phyloP scores from a whole-genome alignment of 1,284 basidiomycete genomes.

The Austropuccinia psidii region DNA sequence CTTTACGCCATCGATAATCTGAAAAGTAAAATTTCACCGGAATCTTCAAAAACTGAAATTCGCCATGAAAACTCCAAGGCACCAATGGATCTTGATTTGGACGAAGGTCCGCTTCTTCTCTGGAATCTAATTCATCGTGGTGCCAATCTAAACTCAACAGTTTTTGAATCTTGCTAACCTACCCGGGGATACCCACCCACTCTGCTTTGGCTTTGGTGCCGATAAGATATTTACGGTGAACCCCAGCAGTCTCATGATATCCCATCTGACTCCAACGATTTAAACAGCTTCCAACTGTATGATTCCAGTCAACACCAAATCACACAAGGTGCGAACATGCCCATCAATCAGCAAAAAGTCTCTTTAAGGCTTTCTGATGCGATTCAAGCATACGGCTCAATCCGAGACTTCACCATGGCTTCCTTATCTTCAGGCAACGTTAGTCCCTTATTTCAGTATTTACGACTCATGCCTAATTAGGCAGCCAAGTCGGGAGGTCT shows the following conservation, averaged over 20 bases:
- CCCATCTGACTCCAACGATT: neutral
- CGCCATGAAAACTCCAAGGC: neutral
- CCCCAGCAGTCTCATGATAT: neutral
- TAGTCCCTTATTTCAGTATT: neutral
- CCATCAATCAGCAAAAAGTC: neutral
- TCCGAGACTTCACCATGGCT: constrained; percentile 35
- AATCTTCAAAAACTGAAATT: neutral
- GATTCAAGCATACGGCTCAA: constrained; percentile 23
- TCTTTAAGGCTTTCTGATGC: constrained; percentile 16
- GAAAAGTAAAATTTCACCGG: neutral
- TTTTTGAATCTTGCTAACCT: no score
- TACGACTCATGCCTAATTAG: neutral
- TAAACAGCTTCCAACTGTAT: constrained; percentile 3
- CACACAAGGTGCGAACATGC: no score
- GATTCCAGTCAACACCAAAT: neutral
- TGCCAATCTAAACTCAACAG: neutral
- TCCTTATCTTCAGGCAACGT: constrained; percentile 6
- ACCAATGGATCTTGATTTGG: constrained; percentile 3
- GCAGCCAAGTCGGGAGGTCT: neutral
- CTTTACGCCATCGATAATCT: constrained; percentile 10
- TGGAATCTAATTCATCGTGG: no score
- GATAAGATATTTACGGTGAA: constrained; percentile 27
- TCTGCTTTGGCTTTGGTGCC: constrained; percentile 3
- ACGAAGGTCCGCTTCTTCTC: constrained; percentile 26
- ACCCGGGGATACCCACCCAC: no score